Conservation (phyloP, 2,329 filamentous ascomycete species). For the Cucurbitaria berberidis region DNA sequence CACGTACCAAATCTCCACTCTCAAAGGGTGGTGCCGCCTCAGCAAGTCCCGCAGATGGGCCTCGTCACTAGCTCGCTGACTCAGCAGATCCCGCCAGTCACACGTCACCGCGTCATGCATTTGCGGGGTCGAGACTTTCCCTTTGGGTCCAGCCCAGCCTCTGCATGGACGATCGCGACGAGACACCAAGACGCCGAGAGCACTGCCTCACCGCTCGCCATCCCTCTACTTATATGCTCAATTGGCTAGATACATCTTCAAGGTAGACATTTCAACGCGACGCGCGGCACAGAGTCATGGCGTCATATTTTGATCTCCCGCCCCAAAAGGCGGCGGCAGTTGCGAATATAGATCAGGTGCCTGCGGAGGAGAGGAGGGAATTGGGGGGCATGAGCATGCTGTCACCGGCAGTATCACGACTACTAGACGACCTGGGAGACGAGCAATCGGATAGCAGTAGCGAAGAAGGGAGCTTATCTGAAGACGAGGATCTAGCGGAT, state of each 20-base stretch:
- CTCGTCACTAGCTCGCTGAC: slow-evolving; percentile 8
- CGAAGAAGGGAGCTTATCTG: slow-evolving; percentile 25
- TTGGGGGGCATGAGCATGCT: slow-evolving; percentile 29
- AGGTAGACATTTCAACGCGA: slow-evolving; percentile 4
- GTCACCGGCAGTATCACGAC: slow-evolving; percentile 38
- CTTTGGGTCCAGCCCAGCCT: slow-evolving; percentile 7
- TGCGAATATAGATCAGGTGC: slow-evolving; percentile 14
- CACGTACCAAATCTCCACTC: neutral
- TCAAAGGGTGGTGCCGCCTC: slow-evolving; percentile 14
- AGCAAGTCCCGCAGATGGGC: slow-evolving; percentile 12
- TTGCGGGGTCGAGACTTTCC: neutral
- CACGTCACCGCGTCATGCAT: neutral
- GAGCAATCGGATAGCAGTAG: slow-evolving; percentile 37
- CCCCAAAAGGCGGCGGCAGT: slow-evolving; percentile 24
- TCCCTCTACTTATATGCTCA: slow-evolving; percentile 13
- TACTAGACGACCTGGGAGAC: slow-evolving; percentile 35
- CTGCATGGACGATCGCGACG: slow-evolving; percentile 1
- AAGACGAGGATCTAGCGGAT: slow-evolving; percentile 11
- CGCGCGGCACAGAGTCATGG: slow-evolving; percentile 24
- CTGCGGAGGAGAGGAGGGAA: slow-evolving; percentile 22
- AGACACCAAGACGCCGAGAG: slow-evolving; percentile 15
- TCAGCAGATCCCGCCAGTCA: slow-evolving; percentile 7
- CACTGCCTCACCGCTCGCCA: slow-evolving; percentile 15
- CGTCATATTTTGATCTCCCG: slow-evolving; percentile 46
- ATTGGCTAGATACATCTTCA: slow-evolving; percentile 5